Evolutionary conservation across 1,284 basidiomycete species (phyloP), one percentile per base, ranked within the genome.

Genomic region (Tylopilus orsonianus): DNA sequence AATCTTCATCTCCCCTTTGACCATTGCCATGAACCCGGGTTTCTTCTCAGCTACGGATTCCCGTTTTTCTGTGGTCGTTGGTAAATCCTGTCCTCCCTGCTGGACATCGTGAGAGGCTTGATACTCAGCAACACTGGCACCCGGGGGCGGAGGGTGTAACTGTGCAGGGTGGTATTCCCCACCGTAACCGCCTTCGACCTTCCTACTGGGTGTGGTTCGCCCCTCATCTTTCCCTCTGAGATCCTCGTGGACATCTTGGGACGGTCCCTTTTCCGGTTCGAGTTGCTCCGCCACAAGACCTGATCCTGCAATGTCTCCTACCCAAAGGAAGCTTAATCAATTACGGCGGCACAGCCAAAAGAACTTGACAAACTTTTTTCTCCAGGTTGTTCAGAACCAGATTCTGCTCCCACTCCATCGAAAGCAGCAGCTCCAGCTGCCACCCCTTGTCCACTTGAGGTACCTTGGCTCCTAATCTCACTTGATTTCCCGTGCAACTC

Each of bases 1-100:
- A 24, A 75, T 60, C 62, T 72, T 75, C 54, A 72, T 73, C 58
- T 75, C 74, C 16, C 73, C 75, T 56, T 67, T 73, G 37, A 75
- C 66, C 60, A 71, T 66, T 41, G 70, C 64, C 61, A 75, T 65
- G 53, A 75, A 72, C 20, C 66, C 63, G 14, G 65, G 65, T 59
- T 52, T 65, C 43, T 57, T 61, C 37, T 52, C 59, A 7, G 34
- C 64, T 62, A 50, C 53, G 51, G 56, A 38, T 3, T 26, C 43
- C 20, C 26, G 35, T 23, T 42, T 45, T 16, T 9, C 29, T 13
- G 39, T 27, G 3, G 0, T 8, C 32, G 41, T 1, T 1, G 51
- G 24, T 10, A 2, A 13, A 4, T 50, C 52, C 35, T 41, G n/a
- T 0, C 0, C 40, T 23, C 37, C 34, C 18, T 43, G 46, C 24